Percentiles rank a stretch among this genome's conserved stretches.
Conservation (phyloP, 345 rosid genomes). For the Camelina neglecta region DNA sequence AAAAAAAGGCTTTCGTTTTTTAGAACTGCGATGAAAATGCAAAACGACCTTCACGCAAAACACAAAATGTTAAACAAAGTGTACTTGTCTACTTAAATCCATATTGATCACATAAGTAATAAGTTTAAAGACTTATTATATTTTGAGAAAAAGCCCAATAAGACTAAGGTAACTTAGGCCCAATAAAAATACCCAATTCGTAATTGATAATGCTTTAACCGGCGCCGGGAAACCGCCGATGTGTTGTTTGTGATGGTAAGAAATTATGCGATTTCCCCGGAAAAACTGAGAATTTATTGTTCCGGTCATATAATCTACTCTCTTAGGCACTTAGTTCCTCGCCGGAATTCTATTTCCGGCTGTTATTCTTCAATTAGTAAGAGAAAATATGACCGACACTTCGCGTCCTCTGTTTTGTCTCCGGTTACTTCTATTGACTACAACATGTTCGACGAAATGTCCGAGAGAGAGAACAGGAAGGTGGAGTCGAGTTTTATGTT, state of each 20-base stretch:
- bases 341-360: slow-evolving; percentile 1
- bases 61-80: too few relatives aligned
- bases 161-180: too few relatives aligned
- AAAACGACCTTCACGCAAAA: too few relatives aligned
- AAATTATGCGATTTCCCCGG: background rate
- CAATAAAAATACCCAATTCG: too few relatives aligned
- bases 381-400: slow-evolving; percentile 30
- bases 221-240: slow-evolving; percentile 28
- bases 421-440: slow-evolving; percentile 35
- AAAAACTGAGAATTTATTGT: slow-evolving; percentile 2
- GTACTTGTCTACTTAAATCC: too few relatives aligned
- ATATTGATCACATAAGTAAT: too few relatives aligned
- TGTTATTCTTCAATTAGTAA: background rate
- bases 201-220: background rate
- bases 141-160: too few relatives aligned
- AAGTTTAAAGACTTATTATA: too few relatives aligned
- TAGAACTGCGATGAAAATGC: too few relatives aligned
- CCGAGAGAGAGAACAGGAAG: slow-evolving; percentile 38
- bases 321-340: background rate
- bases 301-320: background rate
- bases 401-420: background rate
- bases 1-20: too few relatives aligned
- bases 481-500: slow-evolving; percentile 24
- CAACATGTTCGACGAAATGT: slow-evolving; percentile 54
- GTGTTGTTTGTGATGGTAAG: slow-evolving; percentile 34